phyloP scores from a whole-genome alignment of 345 rosid species.

The Populus simonii region DNA sequence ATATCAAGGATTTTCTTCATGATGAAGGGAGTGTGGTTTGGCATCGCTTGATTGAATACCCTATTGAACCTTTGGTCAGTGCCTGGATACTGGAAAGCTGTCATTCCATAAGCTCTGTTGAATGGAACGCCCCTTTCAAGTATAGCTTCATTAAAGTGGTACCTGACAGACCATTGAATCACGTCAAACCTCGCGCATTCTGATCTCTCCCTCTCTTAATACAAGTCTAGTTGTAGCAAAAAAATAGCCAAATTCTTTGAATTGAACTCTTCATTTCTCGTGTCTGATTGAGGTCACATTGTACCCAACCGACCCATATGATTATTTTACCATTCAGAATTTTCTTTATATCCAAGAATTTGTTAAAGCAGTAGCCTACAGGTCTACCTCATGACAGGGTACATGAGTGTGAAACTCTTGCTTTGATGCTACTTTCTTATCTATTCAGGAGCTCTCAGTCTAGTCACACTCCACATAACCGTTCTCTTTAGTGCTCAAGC shows the following conservation, averaged over 20 bases:
- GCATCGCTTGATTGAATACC: slow-evolving; percentile 31
- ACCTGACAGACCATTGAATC: slow-evolving; percentile 17
- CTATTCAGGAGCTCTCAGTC: slow-evolving; percentile 25
- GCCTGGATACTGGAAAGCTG: slow-evolving; percentile 20
- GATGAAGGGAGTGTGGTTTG: slow-evolving; percentile 24
- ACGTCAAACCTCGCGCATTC: background rate
- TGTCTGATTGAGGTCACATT: background rate
- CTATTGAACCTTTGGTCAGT: slow-evolving; percentile 31
- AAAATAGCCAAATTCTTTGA: background rate
- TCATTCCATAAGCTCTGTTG: slow-evolving; percentile 30
- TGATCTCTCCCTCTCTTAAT: background rate
- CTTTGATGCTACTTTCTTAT: background rate
- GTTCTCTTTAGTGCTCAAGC: slow-evolving; percentile 37
- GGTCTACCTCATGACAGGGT: background rate
- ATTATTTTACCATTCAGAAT: background rate
- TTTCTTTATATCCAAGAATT: no score
- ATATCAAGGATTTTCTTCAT: slow-evolving; percentile 23
- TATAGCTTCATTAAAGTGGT: slow-evolving; percentile 30
- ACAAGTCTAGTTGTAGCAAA: background rate
- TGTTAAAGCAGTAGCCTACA: background rate
- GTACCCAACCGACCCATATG: background rate
- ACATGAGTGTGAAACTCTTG: background rate
- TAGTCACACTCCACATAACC: slow-evolving; percentile 57
- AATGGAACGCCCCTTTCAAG: slow-evolving; percentile 41
- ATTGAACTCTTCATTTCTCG: background rate